A percentile compares a stretch with the other conserved stretches of the same genome.
Conservation (phyloP, 441 rosid genomes). For the Sinapis alba region DNA sequence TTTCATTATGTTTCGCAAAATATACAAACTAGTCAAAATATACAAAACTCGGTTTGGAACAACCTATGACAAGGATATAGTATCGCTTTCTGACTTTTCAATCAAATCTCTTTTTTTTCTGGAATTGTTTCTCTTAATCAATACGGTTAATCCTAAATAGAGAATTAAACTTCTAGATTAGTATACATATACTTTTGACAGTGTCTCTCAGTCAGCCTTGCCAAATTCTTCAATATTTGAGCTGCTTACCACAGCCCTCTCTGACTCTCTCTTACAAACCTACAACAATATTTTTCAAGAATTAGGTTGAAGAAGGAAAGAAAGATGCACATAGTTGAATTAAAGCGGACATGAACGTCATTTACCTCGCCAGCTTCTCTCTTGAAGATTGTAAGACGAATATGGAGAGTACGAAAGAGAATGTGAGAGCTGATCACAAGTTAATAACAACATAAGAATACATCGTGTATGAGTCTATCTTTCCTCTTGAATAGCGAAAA, state of each 20-base stretch:
- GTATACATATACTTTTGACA: constrained; percentile 12
- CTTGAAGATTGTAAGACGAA: constrained; percentile 86
- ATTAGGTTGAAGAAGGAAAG: neutral
- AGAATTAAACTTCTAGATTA: constrained; percentile 7
- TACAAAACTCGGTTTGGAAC: neutral
- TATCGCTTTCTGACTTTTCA: neutral
- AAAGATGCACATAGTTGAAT: neutral
- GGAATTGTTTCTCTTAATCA: neutral
- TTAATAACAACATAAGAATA: neutral
- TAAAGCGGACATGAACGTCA: neutral
- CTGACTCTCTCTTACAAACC: constrained; percentile 90
- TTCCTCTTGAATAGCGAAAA: neutral
- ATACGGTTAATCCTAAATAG: too few relatives aligned
- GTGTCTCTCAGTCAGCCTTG: constrained; percentile 67
- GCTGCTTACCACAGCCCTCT: constrained; percentile 81
- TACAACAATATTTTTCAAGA: constrained; percentile 30
- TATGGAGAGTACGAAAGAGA: constrained; percentile 83
- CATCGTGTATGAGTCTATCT: neutral
- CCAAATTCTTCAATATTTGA: constrained; percentile 61
- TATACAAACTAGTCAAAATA: neutral
- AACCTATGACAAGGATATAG: neutral
- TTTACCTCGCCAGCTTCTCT: constrained; percentile 78
- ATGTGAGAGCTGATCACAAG: constrained; percentile 61
- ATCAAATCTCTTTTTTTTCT: neutral
- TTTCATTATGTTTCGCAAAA: neutral